Base-by-base conservation (phyloP, 2,329 filamentous ascomycete genomes). In the Ophiostoma sp. region DNA sequence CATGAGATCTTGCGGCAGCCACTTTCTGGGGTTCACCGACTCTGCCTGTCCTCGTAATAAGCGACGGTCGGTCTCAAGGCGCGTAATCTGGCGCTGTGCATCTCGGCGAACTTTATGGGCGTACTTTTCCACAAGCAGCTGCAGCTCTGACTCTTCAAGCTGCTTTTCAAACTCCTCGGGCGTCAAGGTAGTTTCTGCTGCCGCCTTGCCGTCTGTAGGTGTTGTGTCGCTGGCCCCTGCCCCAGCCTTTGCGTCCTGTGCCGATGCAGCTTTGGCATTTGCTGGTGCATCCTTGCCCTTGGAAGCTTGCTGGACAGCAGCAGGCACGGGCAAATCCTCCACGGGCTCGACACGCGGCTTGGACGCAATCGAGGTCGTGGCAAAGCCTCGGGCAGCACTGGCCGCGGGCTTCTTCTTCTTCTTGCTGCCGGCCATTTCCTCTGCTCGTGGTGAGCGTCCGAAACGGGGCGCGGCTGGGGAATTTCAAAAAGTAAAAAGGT, bases 351-450 rank as follows among this genome's bases (percentile, higher is more conserved):
- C 83, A 77, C 92, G 86, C 10, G 88, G 85, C 75, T 94, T 96
- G 33, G 93, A 96, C 62, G 93, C 92, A 72, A 96, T 86, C 1
- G 94, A 98, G 15, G 92, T 96, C 5, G 95, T 99, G 74, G 94
- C 93, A 81, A 97, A 96, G 23, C 94, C 95, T 79, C 95, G 86
- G 54, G 93, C 93, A 72, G 94, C 92, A 79, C 97, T 98, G 41
- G 90, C 87, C 35, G 87, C 87, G 70, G 91, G 85, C 86, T 97
- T 98, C 84, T 93, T 96, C 83, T 97, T 97, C 82, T 96, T 97
- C 80, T 92, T 91, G 77, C 84, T 89, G 72, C 82, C 84, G 71
- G 90, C 90, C 91, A 94, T 94, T 74, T 73, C 62, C 62, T 41
- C 62, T 13, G 62, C 62, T 65, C 62, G 35, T 39, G 76, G 48